Conservation (phyloP, 371 early-diverging fungal genomes). For the Mortierella sp. region DNA sequence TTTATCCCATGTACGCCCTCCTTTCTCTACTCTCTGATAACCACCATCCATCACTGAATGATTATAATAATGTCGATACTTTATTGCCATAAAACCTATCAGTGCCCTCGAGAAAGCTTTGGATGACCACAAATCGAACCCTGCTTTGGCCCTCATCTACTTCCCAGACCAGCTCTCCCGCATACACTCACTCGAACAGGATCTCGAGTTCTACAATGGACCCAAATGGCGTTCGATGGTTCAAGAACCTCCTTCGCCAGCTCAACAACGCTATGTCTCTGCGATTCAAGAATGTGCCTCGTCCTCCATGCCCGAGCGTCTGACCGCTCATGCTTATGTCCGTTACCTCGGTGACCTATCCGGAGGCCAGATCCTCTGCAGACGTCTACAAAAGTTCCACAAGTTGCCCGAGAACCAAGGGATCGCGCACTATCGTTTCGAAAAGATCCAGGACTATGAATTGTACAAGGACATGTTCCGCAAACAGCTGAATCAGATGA, state of each 20-base stretch:
- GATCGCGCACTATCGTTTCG: conserved; percentile 63
- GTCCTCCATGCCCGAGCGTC: conserved; percentile 60
- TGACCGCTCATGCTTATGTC: conserved; percentile 70
- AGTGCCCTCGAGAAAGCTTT: conserved; percentile 63
- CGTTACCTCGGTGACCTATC: conserved; percentile 75
- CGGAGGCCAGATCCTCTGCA: conserved; percentile 71
- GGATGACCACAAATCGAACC: conserved; percentile 61
- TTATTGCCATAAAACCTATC: too few relatives aligned
- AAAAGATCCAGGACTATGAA: conserved; percentile 60
- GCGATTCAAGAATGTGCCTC: conserved; percentile 62
- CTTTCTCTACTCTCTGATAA: not conserved
- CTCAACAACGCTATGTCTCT: conserved; percentile 60
- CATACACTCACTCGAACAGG: conserved; percentile 54
- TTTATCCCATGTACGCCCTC: not conserved
- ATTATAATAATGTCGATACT: too few relatives aligned
- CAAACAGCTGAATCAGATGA: conserved; percentile 59
- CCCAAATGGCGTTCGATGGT: conserved; percentile 55
- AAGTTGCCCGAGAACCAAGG: conserved; percentile 57
- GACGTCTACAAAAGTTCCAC: conserved; percentile 65
- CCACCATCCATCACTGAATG: not conserved
- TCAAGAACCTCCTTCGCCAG: conserved; percentile 59
- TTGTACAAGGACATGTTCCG: conserved; percentile 69
- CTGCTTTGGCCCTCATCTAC: conserved; percentile 61
- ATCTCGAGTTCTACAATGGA: conserved; percentile 67
- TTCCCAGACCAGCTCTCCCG: conserved; percentile 68